These are phyloP conservation scores for Kwoniella newhampshirensis DNA, from an alignment of 768 basidiomycete genomes.

Conservation along the genomic window DNA sequence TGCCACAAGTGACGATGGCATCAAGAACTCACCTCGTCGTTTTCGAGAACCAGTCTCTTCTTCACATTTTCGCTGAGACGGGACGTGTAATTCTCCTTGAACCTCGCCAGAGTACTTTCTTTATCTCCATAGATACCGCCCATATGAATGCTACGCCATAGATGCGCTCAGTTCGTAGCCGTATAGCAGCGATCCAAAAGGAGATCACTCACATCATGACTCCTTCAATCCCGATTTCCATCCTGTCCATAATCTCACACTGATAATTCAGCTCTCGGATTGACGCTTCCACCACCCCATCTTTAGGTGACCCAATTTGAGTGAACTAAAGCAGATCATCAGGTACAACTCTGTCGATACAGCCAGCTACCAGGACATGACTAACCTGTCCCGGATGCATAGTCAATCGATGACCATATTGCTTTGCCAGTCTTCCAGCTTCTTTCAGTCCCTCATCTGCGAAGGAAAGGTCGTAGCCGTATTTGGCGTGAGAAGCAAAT, in stretches of 20 bases:
- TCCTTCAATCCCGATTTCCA: constrained; percentile 73
- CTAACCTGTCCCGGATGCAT: constrained; percentile 84
- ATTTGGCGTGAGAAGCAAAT: constrained; percentile 69
- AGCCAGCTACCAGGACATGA: background rate
- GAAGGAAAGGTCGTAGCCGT: constrained; percentile 79
- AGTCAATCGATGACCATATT: constrained; percentile 75
- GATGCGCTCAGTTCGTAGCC: background rate
- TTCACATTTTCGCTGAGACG: constrained; percentile 66
- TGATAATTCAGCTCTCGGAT: constrained; percentile 83
- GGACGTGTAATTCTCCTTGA: constrained; percentile 67
- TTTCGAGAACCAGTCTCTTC: constrained; percentile 80
- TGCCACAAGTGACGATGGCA: background rate
- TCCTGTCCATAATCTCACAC: constrained; percentile 78
- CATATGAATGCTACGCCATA: constrained; percentile 56
- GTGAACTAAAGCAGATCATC: constrained; percentile 56
- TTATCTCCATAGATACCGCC: constrained; percentile 85
- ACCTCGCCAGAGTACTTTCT: constrained; percentile 64
- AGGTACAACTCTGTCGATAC: background rate
- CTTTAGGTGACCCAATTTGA: constrained; percentile 71
- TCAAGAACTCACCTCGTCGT: constrained; percentile 70
- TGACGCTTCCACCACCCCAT: constrained; percentile 70
- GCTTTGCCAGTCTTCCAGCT: constrained; percentile 68
- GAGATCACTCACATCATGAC: constrained; percentile 69
- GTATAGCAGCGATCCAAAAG: no score
- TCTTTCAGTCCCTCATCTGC: constrained; percentile 62